Evolutionary conservation across 2,329 filamentous ascomycete species (phyloP), one percentile per base, ranked within the genome.

Genomic region (Epichloe typhina): DNA sequence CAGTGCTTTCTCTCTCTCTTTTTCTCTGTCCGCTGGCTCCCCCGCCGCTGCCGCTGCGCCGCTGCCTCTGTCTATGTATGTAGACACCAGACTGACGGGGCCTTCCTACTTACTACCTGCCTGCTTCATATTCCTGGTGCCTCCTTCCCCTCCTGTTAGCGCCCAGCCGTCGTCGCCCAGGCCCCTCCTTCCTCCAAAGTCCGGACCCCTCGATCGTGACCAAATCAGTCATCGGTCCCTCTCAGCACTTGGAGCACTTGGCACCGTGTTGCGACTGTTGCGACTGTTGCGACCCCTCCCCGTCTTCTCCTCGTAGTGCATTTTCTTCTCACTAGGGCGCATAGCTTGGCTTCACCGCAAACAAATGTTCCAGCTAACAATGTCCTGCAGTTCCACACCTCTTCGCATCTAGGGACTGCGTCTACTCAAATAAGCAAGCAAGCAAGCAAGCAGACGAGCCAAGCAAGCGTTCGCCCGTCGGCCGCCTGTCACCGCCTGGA

Each of bases 401-500:
- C 26, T 7, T 36, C 21, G 33, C 19, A 37, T 46, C 42, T 46
- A 50, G 48, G 48, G 31, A 46, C 42, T 38, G 19, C 19, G 5
- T 19, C 17, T 15, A 17, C 21, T 42, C 40, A 6, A 21, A 12
- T 21, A 42, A 17, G 15, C 19, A 31, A 13, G 19, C 19, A 17
- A 17, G 19, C 12, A 46, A 26, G 19, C 19, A 19, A 19, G 19
- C 19, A 19, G 19, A 19, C 19, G 19, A 19, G 19, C 19, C 19
- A 19, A 19, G 19, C 13, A 46, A 26, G 19, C 38, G 38, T 31
- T 26, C 13, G 43, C 8, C 43, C 19, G 44, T 38, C 37, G 42
- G 23, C 39, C 48, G 43, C 50, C 53, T 54, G 55, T 58, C 56
- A 60, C 57, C 56, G 58, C 56, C 55, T 54, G 55, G 51, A 54